Percentiles rank a stretch among this genome's conserved stretches.
Conservation (phyloP, 257 asterid species). For the Ilex asprella region DNA sequence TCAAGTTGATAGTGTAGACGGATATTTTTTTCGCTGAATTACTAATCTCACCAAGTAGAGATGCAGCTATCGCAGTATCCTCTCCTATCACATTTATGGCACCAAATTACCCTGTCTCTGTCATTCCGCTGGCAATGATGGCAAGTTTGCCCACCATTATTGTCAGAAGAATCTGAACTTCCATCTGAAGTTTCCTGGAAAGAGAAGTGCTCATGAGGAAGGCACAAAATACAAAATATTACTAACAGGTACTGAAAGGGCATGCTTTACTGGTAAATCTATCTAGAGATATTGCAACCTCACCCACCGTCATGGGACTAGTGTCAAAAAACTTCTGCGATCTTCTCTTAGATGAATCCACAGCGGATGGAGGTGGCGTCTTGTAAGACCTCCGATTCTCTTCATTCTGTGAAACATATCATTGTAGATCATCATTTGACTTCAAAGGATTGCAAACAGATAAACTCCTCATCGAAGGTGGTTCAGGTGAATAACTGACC, state of each 20-base stretch:
- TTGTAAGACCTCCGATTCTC: slow-evolving; percentile 55
- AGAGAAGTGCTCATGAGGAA: slow-evolving; percentile 12
- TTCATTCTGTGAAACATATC: slow-evolving; percentile 59
- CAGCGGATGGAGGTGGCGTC: slow-evolving; percentile 61
- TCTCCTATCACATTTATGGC: slow-evolving; percentile 85
- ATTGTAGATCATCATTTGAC: slow-evolving; percentile 58
- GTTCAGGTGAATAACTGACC: slow-evolving; percentile 67
- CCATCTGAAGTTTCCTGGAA: slow-evolving; percentile 72
- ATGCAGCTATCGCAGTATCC: slow-evolving; percentile 92
- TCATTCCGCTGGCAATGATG: slow-evolving; percentile 78
- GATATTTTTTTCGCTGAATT: slow-evolving; percentile 6
- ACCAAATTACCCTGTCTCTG: slow-evolving; percentile 60
- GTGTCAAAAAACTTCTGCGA: slow-evolving; percentile 50
- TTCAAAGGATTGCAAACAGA: slow-evolving; percentile 60
- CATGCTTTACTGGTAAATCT: not conserved
- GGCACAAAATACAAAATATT: slow-evolving; percentile 2
- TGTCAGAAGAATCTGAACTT: slow-evolving; percentile 72
- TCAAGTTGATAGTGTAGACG: slow-evolving; percentile 18
- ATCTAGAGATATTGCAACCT: slow-evolving; percentile 4
- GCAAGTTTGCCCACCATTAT: slow-evolving; percentile 81
- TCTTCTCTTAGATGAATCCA: slow-evolving; percentile 70
- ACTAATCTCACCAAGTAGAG: slow-evolving; percentile 67
- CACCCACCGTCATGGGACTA: slow-evolving; percentile 66
- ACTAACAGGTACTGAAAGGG: not conserved
- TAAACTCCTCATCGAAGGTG: slow-evolving; percentile 41